These are phyloP conservation scores for Adiantum capillusveneris DNA, from an alignment of 75 land plant species.

Conservation along the genomic window DNA sequence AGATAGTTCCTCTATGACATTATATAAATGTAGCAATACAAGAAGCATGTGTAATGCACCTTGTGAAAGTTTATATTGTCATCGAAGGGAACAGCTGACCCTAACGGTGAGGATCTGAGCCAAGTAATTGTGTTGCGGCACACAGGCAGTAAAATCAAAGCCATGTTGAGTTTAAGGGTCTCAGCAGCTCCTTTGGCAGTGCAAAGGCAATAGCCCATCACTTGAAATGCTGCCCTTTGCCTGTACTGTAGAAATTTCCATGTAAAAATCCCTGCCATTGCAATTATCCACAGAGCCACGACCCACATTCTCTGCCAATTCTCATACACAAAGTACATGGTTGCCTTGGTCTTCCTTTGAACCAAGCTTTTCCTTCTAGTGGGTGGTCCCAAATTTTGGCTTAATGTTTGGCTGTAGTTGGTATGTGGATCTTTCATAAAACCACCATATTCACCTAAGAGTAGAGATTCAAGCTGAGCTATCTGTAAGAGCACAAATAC, in stretches of 20 bases:
- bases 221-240: slow-evolving; percentile 27
- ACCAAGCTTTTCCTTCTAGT: background rate
- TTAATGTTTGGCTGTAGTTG: slow-evolving; percentile 48
- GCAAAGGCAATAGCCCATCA: slow-evolving; percentile 61
- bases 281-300: slow-evolving; percentile 32
- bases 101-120: slow-evolving; percentile 31
- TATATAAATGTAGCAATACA: background rate
- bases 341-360: slow-evolving; percentile 5
- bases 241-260: slow-evolving; percentile 59
- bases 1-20: background rate
- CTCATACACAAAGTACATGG: slow-evolving; percentile 52
- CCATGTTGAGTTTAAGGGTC: slow-evolving; percentile 56
- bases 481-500: slow-evolving; percentile 22
- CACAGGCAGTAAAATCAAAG: slow-evolving; percentile 50
- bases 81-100: slow-evolving; percentile 23
- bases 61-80: slow-evolving; percentile 24
- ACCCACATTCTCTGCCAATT: slow-evolving; percentile 80
- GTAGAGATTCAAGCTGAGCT: slow-evolving; percentile 54
- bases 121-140: slow-evolving; percentile 54
- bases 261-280: slow-evolving; percentile 35
- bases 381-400: slow-evolving; percentile 39
- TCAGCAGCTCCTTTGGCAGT: slow-evolving; percentile 59
- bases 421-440: slow-evolving; percentile 6
- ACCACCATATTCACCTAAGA: slow-evolving; percentile 22
- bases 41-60: slow-evolving; percentile 7